Evolutionary conservation across 805 yeast species (phyloP), one percentile per base, ranked within the genome.

Genomic region (Kuraishia cidri): DNA sequence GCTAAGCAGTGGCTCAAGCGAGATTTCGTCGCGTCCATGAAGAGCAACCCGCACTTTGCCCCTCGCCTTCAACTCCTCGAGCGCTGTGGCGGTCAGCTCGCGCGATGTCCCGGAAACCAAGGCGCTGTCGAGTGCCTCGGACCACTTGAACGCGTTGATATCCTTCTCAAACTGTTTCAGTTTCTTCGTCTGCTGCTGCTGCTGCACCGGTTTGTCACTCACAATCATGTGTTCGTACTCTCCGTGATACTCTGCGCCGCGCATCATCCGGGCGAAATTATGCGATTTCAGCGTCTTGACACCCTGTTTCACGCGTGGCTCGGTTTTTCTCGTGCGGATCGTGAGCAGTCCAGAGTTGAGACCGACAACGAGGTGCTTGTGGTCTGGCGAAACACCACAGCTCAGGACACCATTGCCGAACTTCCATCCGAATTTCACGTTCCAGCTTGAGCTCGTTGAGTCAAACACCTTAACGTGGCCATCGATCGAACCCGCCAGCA

Each of bases 381-480:
- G 75, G 42, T 78, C 72, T 18, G 97, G 97, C 6, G 96, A 85
- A 8, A 85, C 80, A 10, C 88, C 97, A 52, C 95, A 78, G 46
- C 85, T 68, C 44, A 92, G 64, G 1, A 92, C 96, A 25, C 95
- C 94, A 16, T 90, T 86, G 23, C 96, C 95, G 50, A 83, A 90
- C 58, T 88, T 90, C 97, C 97, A 90, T 31, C 97, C 97, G 52
- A 87, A 90, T 53, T 81, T 84, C 39, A 90, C 95, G 39, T 80
- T 82, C 85, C 90, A 88, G 45, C 73, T 70, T 26, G 72, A 50
- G 15, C 79, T 70, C 18, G 71, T 59, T 24, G 84, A 73, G 55
- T 88, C 97, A 53, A 90, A 85, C 29, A 88, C 88, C 57, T 92
- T 92, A 38, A 92, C 95, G 56, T 92, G 98, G 14, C 98, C 98